Conservation (phyloP, 2,329 filamentous ascomycete species). For the Neospermospora avenae region DNA sequence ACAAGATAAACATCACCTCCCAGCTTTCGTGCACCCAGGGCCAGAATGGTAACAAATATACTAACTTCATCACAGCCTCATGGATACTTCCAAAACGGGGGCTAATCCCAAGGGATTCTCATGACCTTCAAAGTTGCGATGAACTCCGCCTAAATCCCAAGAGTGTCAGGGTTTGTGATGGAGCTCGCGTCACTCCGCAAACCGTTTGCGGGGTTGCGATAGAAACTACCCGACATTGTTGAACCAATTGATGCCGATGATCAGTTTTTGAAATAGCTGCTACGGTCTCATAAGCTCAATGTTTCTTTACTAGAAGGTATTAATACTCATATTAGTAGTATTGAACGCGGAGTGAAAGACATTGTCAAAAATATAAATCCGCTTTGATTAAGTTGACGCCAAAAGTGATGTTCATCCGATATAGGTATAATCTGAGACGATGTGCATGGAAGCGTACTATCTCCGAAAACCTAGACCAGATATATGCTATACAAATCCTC, state of each 20-base stretch:
- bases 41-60: neutral
- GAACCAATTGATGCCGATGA: no score
- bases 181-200: neutral
- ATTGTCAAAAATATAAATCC: no score
- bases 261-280: no score
- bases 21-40: neutral
- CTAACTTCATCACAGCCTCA: neutral
- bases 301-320: no score
- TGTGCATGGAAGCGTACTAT: neutral
- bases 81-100: neutral
- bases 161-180: neutral
- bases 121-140: neutral
- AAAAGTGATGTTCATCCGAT: neutral
- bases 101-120: neutral
- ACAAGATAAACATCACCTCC: neutral
- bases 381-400: neutral
- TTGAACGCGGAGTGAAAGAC: no score
- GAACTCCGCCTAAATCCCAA: neutral
- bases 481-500: neutral
- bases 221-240: neutral
- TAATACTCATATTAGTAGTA: no score
- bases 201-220: neutral
- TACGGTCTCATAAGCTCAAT: no score
- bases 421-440: neutral
- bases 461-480: neutral